Percentiles rank a stretch among this genome's conserved stretches.
phyloP scores from a whole-genome alignment of 169 alveolate species.

The Eimeria praecox region DNA sequence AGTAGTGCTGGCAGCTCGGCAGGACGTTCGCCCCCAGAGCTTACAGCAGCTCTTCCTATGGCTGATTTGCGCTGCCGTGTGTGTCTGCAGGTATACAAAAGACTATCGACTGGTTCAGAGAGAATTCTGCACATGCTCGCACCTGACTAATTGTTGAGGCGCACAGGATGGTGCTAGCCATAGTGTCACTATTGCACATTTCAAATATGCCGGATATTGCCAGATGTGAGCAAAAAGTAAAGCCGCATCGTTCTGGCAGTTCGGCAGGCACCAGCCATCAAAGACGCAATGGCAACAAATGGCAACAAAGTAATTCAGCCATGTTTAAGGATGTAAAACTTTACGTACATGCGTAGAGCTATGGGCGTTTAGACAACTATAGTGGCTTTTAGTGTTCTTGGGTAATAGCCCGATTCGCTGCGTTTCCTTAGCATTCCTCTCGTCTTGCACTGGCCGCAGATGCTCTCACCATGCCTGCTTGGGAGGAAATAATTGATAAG shows the following conservation, averaged over 20 bases:
- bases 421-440: background rate
- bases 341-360: background rate
- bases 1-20: background rate
- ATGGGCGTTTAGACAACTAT: too few species aligned
- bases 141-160: background rate
- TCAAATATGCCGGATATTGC: background rate
- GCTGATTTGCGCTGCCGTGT: background rate
- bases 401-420: background rate
- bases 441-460: slow-evolving; percentile 9
- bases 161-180: background rate
- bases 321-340: background rate
- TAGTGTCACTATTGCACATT: background rate
- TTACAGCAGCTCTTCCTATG: background rate
- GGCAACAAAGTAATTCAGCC: background rate
- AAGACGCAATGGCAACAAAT: background rate
- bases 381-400: background rate
- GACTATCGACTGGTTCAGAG: slow-evolving; percentile 72
- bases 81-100: slow-evolving; percentile 64
- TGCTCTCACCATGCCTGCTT: background rate
- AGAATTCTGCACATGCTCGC: slow-evolving; percentile 29
- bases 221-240: background rate
- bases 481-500: background rate
- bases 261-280: background rate
- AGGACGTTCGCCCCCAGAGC: background rate
- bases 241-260: background rate